Evolutionary conservation across 1,284 basidiomycete species (phyloP).

Genomic region (Schizophyllum commune): DNA sequence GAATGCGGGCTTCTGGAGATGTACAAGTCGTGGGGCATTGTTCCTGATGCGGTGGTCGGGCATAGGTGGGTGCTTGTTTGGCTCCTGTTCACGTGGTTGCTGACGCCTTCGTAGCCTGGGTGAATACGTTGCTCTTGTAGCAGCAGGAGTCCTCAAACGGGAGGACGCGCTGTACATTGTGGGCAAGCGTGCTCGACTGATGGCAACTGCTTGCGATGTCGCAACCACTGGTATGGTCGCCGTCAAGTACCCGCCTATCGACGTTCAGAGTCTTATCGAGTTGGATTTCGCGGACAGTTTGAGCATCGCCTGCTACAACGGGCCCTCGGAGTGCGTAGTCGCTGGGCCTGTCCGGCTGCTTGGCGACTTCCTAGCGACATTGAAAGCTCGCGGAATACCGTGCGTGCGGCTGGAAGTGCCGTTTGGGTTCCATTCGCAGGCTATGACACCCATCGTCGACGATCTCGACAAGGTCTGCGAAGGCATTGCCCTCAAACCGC

Average conservation of each 20-base stretch:
- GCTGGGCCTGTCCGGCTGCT: constrained; percentile 43
- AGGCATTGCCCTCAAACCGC: constrained; percentile 32
- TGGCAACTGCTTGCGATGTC: constrained; percentile 38
- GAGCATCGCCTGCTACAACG: constrained; percentile 57
- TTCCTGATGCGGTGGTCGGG: constrained; percentile 49
- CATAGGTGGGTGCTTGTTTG: constrained; percentile 53
- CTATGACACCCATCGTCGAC: constrained; percentile 48
- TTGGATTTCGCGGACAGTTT: constrained; percentile 27
- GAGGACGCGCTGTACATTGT: constrained; percentile 52
- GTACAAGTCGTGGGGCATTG: constrained; percentile 61
- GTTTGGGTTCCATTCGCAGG: constrained; percentile 56
- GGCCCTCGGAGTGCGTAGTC: constrained; percentile 45
- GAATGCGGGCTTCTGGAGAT: constrained; percentile 52
- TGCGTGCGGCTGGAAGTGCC: constrained; percentile 41
- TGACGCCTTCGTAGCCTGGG: constrained; percentile 40
- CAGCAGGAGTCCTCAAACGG: constrained; percentile 46
- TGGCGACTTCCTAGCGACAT: constrained; percentile 29
- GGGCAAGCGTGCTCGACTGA: constrained; percentile 46
- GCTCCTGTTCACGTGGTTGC: background rate
- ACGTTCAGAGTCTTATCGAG: constrained; percentile 28
- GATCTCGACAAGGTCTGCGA: constrained; percentile 34
- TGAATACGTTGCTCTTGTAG: constrained; percentile 61
- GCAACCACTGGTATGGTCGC: constrained; percentile 53
- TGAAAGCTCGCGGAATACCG: constrained; percentile 23
- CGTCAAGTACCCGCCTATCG: constrained; percentile 30